Evolutionary conservation across 345 rosid genomes (phyloP).

Genomic region (Eutrema japonicum): DNA sequence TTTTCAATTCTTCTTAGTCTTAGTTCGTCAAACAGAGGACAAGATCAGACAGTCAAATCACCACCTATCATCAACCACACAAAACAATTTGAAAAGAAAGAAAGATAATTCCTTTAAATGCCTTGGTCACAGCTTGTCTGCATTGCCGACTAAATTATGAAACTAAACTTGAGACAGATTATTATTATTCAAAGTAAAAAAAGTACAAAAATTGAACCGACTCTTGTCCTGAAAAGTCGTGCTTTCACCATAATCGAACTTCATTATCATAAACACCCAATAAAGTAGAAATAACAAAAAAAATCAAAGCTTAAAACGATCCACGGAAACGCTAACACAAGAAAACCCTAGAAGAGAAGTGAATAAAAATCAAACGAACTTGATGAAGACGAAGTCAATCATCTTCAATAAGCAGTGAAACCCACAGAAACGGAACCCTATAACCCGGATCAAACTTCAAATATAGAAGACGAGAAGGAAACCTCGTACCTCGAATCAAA

Average conservation of each 20-base stretch:
- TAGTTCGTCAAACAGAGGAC: constrained; percentile 5
- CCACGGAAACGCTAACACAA: constrained; percentile 3
- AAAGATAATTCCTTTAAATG: constrained; percentile 13
- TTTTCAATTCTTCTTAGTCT: constrained; percentile 10
- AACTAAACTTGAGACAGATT: constrained; percentile 33
- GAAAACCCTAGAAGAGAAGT: constrained; percentile 44
- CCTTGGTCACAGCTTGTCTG: constrained; percentile 22
- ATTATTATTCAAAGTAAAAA: constrained; percentile 13
- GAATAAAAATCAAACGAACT: constrained; percentile 42
- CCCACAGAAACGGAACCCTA: constrained; percentile 42
- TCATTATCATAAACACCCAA: constrained; percentile 42
- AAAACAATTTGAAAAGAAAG: constrained; percentile 5
- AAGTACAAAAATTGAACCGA: constrained; percentile 26
- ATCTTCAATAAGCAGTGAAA: constrained; percentile 26
- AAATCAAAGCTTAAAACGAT: constrained; percentile 12
- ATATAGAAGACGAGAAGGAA: constrained; percentile 19
- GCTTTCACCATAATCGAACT: constrained; percentile 45
- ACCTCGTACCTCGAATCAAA: constrained; percentile 42
- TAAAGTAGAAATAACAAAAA: constrained; percentile 28
- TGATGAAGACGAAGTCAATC: constrained; percentile 38
- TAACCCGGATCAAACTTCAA: constrained; percentile 46
- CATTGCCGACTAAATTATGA: constrained; percentile 35
- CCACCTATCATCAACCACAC: constrained; percentile 5
- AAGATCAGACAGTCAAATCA: constrained; percentile 16
- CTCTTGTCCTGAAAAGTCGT: constrained; percentile 42